Evolutionary conservation across 2,329 filamentous ascomycete species (phyloP), one percentile per base, ranked within the genome.

Genomic region (Xylaria sp.): DNA sequence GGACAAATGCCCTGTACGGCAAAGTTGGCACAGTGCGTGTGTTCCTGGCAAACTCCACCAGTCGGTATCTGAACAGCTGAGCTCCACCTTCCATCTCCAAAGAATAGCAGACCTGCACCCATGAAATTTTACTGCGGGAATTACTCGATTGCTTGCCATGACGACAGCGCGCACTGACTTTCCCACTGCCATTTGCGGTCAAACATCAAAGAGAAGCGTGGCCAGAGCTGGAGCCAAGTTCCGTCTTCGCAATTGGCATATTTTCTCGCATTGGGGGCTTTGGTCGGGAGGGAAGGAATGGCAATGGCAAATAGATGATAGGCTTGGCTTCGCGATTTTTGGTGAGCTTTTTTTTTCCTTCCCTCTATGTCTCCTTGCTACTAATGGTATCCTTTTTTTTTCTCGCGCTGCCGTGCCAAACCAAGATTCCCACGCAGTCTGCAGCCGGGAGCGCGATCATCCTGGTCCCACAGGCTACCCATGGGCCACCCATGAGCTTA

Each of bases 371-470:
- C n/a, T n/a, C n/a, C n/a, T n/a, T n/a, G n/a, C n/a, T n/a, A n/a
- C n/a, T n/a, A n/a, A n/a, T n/a, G n/a, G n/a, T n/a, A n/a, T n/a
- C n/a, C n/a, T n/a, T n/a, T n/a, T n/a, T 29, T 21, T 22, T 34
- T 48, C 40, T 47, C 43, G 51, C 38, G 55, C 47, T n/a, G 5
- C 48, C 20, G 46, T 54, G 52, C 56, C 50, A 59, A 61, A 61
- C 56, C 58, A 61, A 61, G 58, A 61, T 61, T 61, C 58, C 29
- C 52, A 44, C 38, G 22, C 56, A 50, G 55, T 60, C 58, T 61
- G 50, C 52, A 56, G 58, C 56, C 58, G 56, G 58, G 58, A 59
- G 56, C 58, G 59, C 56, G 52, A 53, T 56, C 26, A 22, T 50
- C 45, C 44, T 48, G 9, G 37, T 50, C 29, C 29, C 29, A 34